phyloP scores from a whole-genome alignment of 192 early-diverging fungal species.

The Coemansia asiatica region DNA sequence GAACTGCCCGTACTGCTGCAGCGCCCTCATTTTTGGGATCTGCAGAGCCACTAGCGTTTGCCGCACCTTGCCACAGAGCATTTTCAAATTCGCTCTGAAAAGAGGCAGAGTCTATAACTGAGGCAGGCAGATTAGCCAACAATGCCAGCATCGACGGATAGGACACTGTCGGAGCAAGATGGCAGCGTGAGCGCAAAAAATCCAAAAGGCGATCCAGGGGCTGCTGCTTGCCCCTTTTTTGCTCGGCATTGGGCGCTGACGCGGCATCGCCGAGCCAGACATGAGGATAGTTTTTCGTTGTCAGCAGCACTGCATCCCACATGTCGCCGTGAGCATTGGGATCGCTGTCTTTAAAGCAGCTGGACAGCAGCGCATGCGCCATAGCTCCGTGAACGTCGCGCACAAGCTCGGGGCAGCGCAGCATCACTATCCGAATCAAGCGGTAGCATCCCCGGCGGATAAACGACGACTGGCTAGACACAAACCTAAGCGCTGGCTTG shows the following conservation, averaged over 20 bases:
- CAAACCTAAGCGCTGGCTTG: conserved; percentile 14
- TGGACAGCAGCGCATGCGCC: conserved; percentile 59
- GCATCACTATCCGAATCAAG: conserved; percentile 30
- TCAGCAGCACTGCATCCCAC: conserved; percentile 84
- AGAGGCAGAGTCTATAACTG: conserved; percentile 22
- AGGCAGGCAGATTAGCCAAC: conserved; percentile 62
- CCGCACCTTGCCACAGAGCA: conserved; percentile 48
- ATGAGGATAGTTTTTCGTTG: conserved; percentile 69
- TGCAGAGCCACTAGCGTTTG: not conserved
- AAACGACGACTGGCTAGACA: conserved; percentile 27
- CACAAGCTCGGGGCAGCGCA: conserved; percentile 50
- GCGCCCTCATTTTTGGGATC: not conserved
- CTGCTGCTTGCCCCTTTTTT: conserved; percentile 43
- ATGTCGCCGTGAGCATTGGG: conserved; percentile 69
- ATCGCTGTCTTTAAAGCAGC: conserved; percentile 76
- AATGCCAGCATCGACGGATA: conserved; percentile 81
- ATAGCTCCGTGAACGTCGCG: conserved; percentile 48
- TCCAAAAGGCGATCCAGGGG: conserved; percentile 62
- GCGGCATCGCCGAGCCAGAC: conserved; percentile 51
- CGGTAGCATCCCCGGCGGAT: conserved; percentile 44
- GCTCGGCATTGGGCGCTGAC: not conserved
- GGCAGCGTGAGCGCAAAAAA: conserved; percentile 67
- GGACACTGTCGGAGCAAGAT: conserved; percentile 64
- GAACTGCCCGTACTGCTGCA: conserved; percentile 8
- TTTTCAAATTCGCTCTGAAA: conserved; percentile 29